Evolutionary conservation across 2,329 filamentous ascomycete genomes (phyloP), one percentile per base, ranked within the genome.

Genomic region (Beauveria asiatica): DNA sequence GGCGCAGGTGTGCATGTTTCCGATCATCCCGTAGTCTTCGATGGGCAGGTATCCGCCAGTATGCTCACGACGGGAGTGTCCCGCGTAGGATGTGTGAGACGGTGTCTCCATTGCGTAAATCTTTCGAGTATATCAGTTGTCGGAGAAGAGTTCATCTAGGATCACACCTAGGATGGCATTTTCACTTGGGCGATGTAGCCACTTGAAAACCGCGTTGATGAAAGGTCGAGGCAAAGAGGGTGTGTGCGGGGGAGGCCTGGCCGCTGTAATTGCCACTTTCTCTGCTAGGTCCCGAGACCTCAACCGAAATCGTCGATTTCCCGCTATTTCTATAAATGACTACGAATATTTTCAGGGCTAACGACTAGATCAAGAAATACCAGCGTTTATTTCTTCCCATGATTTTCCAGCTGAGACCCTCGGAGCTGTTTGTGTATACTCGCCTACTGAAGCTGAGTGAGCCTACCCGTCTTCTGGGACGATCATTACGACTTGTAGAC

Each of bases 21-120:
- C 88, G 66, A 92, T 89, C 72, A 92, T 81, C 59, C 88, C 88
- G 78, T 91, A 91, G 72, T 91, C 83, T 69, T 91, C 88, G 64
- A 90, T 88, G 51, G 81, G 81, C 30, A 83, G 75, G 65, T 83
- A 84, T 37, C 80, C 81, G 13, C 72, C 74, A 55, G 70, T 68
- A 70, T 75, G 73, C 25, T 66, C 64, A 25, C 72, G 66, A 33
- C 72, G 69, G 56, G 69, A 69, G 53, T 65, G 65, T 11, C 69
- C 70, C 44, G 70, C 72, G 61, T 72, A 67, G 16, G 64, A 69
- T 45, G 69, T 69, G n/a, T 61, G 59, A 8, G 42, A 48, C 39
- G 42, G 49, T 8, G 44, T 5, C 51, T 60, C 58, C 58, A 60
- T 60, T 37, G 56, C 19, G 30, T n/a, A 23, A 48, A 8, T 9